Evolutionary conservation across 2,329 filamentous ascomycete genomes (phyloP), one percentile per base, ranked within the genome.

Genomic region (Trichoderma guizhouense): DNA sequence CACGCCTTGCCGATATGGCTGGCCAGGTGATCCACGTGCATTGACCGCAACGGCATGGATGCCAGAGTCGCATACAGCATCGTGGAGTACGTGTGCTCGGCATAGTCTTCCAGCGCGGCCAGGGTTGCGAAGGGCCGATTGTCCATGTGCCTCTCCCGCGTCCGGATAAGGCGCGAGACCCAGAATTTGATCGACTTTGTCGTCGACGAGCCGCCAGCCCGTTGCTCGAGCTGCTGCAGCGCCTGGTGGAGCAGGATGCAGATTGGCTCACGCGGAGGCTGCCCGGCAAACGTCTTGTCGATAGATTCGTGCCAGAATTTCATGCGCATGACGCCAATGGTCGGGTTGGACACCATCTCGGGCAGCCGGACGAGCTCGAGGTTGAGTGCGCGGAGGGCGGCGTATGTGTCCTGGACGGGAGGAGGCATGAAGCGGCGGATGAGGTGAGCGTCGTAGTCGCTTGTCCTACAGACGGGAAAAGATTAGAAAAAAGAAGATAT

Each of bases 251-350:
- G 86, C 6, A 98, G 86, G 34, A 97, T 88, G 72, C 95, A 95
- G 55, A 98, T 93, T 26, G 96, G 96, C 80, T 99, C 95, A 78
- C 94, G 93, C 1, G 95, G 94, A 1, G 96, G 95, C 0, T 86
- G 85, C 36, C 92, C 92, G 2, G 91, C 87, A 73, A 98, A 92
- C 1, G 93, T 92, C 73, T 91, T 91, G 69, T 91, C 88, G 66
- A 99, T 85, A 5, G 93, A 90, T 76, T 98, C 95, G 64, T 93
- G 90, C 93, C 96, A 98, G 85, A 98, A 98, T 81, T 97, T 93
- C 82, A 97, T 91, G 74, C 96, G 94, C 86, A 98, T 90, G 67
- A 91, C 87, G 64, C 94, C 95, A 73, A 98, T 93, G 5, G 91
- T 92, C n/a, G 93, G 90, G 73, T 92, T 96, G 61, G 93, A 96